Base-by-base conservation (phyloP, 2,329 filamentous ascomycete species). In the Chaetomiaceae sp. region DNA sequence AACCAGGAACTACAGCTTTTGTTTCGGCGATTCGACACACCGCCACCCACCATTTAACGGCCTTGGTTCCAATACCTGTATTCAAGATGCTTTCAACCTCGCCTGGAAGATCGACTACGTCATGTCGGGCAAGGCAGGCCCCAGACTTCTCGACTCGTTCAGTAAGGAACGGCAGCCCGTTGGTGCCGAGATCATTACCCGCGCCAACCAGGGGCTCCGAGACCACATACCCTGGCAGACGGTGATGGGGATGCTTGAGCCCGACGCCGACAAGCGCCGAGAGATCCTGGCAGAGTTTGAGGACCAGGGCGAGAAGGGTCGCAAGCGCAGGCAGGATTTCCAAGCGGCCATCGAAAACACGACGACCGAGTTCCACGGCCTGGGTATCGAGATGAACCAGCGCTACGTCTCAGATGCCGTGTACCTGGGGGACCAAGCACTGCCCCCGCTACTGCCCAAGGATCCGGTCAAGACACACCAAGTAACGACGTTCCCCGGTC, bases 321-420 rank as follows among this genome's bases (percentile, higher is more conserved):
- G 61, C 7, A 62, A 58, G 16, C 63, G 73, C 17, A 62, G 76
- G 8, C 57, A 62, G 12, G 64, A 61, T 1, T 65, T 79, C 16
- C 69, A 68, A 31, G 55, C 64, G 2, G 73, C 68, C 3, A 68
- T 79, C 21, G 63, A 70, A 46, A 58, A 65, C 9, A 75, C 73
- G 1, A 59, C 66, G 2, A 70, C 70, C 47, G 78, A 79, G 59
- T 78, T 77, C 54, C 75, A 79, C 51, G 78, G 70, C 3, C 67
- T 83, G 13, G 81, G 80, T 1, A 67, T 77, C 13, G 78, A 82
- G 58, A 82, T 82, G 78, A 77, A 76, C 57, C 81, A 83, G 59
- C 66, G 65, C 4, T 84, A 83, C 56, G 55, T 65, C 6, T 72
- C 72, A 1, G 43, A 55, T 1, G 77, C 72, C 2, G 62, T 81